phyloP scores from a whole-genome alignment of 805 yeast species.

The Kregervanrija pseudodelftensis region DNA sequence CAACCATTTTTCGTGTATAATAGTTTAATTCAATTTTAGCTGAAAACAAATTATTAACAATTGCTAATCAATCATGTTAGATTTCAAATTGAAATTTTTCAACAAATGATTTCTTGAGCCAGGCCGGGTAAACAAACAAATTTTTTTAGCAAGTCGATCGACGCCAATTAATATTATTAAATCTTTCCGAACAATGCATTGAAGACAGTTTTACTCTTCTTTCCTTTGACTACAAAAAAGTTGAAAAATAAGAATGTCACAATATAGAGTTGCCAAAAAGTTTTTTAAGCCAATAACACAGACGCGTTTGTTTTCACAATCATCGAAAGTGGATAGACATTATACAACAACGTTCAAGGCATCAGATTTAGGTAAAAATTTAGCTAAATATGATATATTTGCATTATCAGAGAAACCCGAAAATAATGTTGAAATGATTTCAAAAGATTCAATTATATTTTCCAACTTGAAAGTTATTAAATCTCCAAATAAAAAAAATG shows the following conservation, averaged over 20 bases:
- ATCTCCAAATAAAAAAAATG: conserved; percentile 32
- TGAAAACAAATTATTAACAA: too few species aligned
- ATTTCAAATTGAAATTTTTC: too few species aligned
- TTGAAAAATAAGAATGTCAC: too few species aligned
- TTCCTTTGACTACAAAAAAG: too few species aligned
- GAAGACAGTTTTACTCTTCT: too few species aligned
- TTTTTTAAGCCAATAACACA: background rate
- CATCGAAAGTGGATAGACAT: conserved; percentile 9
- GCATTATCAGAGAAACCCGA: conserved; percentile 36
- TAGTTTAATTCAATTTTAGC: too few species aligned
- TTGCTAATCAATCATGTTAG: background rate
- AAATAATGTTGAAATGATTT: conserved; percentile 45
- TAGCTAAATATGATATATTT: conserved; percentile 39
- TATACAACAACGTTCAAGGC: conserved; percentile 25
- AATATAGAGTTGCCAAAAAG: too few species aligned
- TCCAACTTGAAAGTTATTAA: conserved; percentile 44
- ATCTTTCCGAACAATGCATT: too few species aligned
- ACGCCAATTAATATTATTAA: too few species aligned
- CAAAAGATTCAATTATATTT: conserved; percentile 52
- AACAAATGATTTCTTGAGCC: too few species aligned
- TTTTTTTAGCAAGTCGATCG: too few species aligned
- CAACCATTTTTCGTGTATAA: conserved; percentile 18
- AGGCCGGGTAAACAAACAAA: too few species aligned
- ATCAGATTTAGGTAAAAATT: conserved; percentile 29
- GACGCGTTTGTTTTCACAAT: conserved; percentile 4